These are phyloP conservation scores for Phytophthora sansomeana DNA, from an alignment of 352 stramenopile species.

Conservation along the genomic window DNA sequence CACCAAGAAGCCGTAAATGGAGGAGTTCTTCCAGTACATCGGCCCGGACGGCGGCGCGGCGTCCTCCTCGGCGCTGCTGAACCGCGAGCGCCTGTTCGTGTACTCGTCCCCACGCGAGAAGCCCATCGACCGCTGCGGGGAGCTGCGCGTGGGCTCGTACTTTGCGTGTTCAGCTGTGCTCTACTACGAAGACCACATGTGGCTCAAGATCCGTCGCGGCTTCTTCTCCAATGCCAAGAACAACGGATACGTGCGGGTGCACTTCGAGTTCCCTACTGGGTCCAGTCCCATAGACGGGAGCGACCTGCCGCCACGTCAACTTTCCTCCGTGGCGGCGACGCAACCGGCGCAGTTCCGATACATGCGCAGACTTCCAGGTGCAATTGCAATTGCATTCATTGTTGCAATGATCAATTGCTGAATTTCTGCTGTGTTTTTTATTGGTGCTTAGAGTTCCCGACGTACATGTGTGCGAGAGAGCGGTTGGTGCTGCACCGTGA, in stretches of 20 bases:
- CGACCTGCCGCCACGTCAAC: constrained; percentile 44
- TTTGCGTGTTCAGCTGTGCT: constrained; percentile 67
- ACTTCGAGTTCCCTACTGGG: constrained; percentile 48
- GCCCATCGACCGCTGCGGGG: constrained; percentile 64
- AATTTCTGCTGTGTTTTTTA: constrained; percentile 8
- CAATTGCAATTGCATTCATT: constrained; percentile 6
- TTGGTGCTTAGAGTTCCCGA: constrained; percentile 53
- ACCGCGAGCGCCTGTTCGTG: constrained; percentile 62
- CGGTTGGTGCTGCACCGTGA: constrained; percentile 57
- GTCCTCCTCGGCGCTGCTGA: constrained; percentile 34
- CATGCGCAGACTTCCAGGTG: constrained; percentile 65
- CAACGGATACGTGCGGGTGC: constrained; percentile 77
- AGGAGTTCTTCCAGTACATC: constrained; percentile 82
- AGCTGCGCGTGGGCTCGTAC: constrained; percentile 69
- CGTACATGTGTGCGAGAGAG: constrained; percentile 65
- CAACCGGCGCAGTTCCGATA: constrained; percentile 54
- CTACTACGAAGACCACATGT: constrained; percentile 67
- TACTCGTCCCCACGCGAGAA: constrained; percentile 70
- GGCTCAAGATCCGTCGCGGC: constrained; percentile 82
- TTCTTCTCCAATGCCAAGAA: constrained; percentile 76
- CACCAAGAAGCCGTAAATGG: constrained; percentile 45
- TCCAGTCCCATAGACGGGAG: constrained; percentile 17
- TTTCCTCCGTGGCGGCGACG: constrained; percentile 22
- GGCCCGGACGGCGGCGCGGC: constrained; percentile 37
- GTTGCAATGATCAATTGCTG: neutral